Base-by-base conservation (phyloP, 106 monocot genomes). In the Gastrodia elata region DNA sequence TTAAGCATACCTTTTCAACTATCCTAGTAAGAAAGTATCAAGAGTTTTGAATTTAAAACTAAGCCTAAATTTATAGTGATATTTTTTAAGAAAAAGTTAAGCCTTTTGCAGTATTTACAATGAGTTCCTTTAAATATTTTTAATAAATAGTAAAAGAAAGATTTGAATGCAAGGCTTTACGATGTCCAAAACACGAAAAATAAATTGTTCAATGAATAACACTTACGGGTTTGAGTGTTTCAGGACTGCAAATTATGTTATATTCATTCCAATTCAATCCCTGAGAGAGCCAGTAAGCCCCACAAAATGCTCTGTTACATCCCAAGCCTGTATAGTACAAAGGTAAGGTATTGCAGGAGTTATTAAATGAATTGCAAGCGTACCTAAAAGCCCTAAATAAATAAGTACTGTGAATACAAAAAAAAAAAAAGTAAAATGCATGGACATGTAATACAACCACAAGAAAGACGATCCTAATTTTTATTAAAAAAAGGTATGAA, bases 261-360 rank as follows among this genome's bases (percentile, higher is more conserved):
- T 73, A 73, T 28, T 86, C 80, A 78, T 48, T 81, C 70, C 74
- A 64, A 76, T 79, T 83, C 38, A 88, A 41, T 10, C 86, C 88
- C 82, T 91, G 98, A 39, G 87, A 58, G 34, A 68, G 40, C 98
- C 98, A 98, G 70, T 98, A 93, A 77, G 91, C 83, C 25, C 85
- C 98, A 82, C 98, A 98, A 71, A 98, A 93, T 78, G 88, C 81
- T 79, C 80, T 84, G 82, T 90, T 80, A 80, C 97, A 98, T 68
- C 97, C 97, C 58, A 83, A 48, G 69, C 97, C 97, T 98, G 77
- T 73, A 83, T 68, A 16, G n/a, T 74, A 20, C 59, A 16, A 48
- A 48, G 3, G 6, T 3, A 39, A 56, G 1, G 14, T 27, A 38
- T 38, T 33, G 35, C 41, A 9, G 5, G 13, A 70, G 3, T 32